Evolutionary conservation across 768 basidiomycete genomes (phyloP).

Genomic region (Cystofilobasidium bisporidii): DNA sequence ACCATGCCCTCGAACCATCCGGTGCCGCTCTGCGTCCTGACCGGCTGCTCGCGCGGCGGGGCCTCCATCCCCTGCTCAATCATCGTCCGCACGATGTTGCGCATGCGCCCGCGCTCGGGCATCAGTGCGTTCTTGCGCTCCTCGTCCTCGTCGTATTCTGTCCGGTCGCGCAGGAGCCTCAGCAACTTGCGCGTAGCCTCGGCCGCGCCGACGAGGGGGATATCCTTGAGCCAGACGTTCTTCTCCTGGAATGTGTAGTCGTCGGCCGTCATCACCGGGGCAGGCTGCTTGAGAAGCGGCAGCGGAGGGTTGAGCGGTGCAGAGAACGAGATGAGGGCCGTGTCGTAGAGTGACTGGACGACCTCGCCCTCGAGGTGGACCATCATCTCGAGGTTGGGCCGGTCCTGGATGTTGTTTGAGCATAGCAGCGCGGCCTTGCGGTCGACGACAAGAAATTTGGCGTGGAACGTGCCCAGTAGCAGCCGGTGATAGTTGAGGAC

Average conservation of each 20-base stretch:
- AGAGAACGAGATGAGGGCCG: conserved; percentile 56
- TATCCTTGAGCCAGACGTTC: conserved; percentile 43
- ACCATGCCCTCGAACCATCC: conserved; percentile 15
- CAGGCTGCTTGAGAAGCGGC: conserved; percentile 41
- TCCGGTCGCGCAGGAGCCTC: conserved; percentile 27
- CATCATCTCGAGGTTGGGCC: conserved; percentile 54
- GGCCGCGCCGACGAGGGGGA: conserved; percentile 43
- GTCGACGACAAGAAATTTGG: conserved; percentile 61
- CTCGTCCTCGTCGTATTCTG: conserved; percentile 36
- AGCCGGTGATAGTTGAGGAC: conserved; percentile 43
- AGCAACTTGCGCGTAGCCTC: conserved; percentile 42
- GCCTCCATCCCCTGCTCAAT: conserved; percentile 29
- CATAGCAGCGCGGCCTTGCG: conserved; percentile 57
- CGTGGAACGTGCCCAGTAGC: conserved; percentile 59
- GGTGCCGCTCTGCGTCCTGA: neutral
- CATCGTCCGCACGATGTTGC: conserved; percentile 32
- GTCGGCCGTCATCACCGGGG: conserved; percentile 26
- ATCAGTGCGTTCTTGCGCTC: conserved; percentile 27
- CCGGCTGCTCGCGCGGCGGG: conserved; percentile 25
- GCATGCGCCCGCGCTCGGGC: conserved; percentile 28
- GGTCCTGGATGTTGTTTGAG: conserved; percentile 56
- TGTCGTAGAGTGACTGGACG: conserved; percentile 61
- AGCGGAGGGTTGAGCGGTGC: conserved; percentile 46
- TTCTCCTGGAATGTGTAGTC: conserved; percentile 45
- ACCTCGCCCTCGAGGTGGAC: conserved; percentile 60